Evolutionary conservation across 2,329 filamentous ascomycete genomes (phyloP), one percentile per base, ranked within the genome.

Genomic region (Pyrenochaeta sp.): DNA sequence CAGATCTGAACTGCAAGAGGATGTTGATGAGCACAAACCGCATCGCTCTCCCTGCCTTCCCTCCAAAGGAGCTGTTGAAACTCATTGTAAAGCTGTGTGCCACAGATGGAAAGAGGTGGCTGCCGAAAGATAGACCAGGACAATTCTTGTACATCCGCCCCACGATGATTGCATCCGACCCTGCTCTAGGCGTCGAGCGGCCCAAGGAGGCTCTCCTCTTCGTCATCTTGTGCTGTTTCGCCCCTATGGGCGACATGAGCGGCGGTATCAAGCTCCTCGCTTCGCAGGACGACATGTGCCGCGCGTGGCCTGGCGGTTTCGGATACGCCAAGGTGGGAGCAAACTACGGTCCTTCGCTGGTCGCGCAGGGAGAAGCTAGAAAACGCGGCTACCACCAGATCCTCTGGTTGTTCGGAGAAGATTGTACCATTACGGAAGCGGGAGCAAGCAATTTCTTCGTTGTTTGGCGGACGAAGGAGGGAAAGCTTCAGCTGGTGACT

Each of bases 391-490:
- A 88, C 79, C 87, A 94, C 73, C 94, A 97, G 83, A 90, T 97
- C 54, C 85, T 97, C n/a, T 97, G 93, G 93, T 84, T 97, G 50
- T 95, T 96, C 72, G 92, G 92, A 1, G 78, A 86, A 40, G 84
- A 94, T 67, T 86, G 86, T 51, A 86, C 87, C 73, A 93, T 96
- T 63, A 97, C 93, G 2, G 93, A 97, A 81, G 93, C 93, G 2
- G 93, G 93, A 4, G 93, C 92, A 12, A 91, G 88, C 72, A 97
- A 97, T 80, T 97, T 97, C 81, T 96, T 97, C 72, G 83, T 96
- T 7, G 82, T 97, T 12, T 93, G 90, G 91, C 85, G 83, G 73
- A 85, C 84, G 46, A 85, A 83, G 74, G 85, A 89, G 67, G 88
- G 85, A 7, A 85, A 82, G 68, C 72, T 85, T 25, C 84, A 95